Conservation (phyloP, 208 protist species). For the Leishmania major region DNA sequence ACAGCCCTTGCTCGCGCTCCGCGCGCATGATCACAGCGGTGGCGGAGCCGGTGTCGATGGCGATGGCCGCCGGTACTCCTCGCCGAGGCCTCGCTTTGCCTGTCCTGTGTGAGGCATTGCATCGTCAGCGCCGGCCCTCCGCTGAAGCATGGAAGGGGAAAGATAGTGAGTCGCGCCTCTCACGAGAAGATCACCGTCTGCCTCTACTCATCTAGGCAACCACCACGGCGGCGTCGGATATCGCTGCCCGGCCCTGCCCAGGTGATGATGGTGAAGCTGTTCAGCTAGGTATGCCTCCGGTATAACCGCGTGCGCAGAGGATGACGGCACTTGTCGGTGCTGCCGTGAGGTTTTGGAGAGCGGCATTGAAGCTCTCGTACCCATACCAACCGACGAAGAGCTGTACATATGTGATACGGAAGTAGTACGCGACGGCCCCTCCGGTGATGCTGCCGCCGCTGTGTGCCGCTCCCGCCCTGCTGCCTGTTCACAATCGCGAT, state of each 20-base stretch:
- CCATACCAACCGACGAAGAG: background rate
- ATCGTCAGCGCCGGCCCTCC: background rate
- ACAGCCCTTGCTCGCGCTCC: background rate
- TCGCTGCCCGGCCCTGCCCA: background rate
- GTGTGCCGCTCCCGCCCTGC: background rate
- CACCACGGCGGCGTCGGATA: slow-evolving; percentile 20
- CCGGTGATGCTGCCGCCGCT: background rate
- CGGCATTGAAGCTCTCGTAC: background rate
- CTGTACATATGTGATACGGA: background rate
- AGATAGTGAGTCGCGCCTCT: background rate
- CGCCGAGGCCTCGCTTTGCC: background rate
- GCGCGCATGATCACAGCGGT: slow-evolving; percentile 6
- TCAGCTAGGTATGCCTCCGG: background rate
- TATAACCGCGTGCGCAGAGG: background rate
- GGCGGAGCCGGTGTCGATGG: background rate
- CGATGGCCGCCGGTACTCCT: background rate
- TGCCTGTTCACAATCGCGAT: background rate
- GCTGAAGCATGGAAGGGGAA: background rate
- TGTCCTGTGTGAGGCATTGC: background rate
- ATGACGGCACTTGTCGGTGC: slow-evolving; percentile 4
- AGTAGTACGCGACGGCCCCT: background rate
- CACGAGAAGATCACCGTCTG: background rate
- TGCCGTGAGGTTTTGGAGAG: background rate
- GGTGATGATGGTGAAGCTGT: background rate
- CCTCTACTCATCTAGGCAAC: background rate